Percentiles rank a stretch among this genome's conserved stretches.
Evolutionary conservation across 805 yeast genomes (phyloP).

Genomic region (Candida succiphila): DNA sequence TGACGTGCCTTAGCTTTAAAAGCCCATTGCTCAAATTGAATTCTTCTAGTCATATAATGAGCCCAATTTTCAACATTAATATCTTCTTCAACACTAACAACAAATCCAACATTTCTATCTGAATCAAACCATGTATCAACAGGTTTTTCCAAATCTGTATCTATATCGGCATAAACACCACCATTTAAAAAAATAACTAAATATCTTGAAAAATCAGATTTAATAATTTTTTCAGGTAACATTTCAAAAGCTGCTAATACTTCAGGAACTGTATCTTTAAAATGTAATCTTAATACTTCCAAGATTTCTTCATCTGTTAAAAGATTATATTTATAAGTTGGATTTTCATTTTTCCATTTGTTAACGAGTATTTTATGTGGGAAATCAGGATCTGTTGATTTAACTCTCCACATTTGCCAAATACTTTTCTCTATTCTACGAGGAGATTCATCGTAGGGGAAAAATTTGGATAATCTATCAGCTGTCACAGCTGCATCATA

Average conservation of each 20-base stretch:
- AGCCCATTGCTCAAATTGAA: constrained; percentile 56
- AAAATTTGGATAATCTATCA: constrained; percentile 19
- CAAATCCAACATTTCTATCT: constrained; percentile 41
- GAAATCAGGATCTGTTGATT: constrained; percentile 22
- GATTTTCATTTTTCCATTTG: constrained; percentile 25
- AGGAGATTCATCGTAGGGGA: constrained; percentile 24
- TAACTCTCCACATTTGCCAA: constrained; percentile 27
- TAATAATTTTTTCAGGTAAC: constrained; percentile 42
- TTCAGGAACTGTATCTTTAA: constrained; percentile 33
- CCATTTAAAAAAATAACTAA: constrained; percentile 43
- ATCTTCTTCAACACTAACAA: constrained; percentile 45
- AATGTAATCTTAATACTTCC: constrained; percentile 16
- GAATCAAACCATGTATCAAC: constrained; percentile 53
- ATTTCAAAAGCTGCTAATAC: constrained; percentile 41
- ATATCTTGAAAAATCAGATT: constrained; percentile 49
- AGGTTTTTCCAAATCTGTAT: constrained; percentile 46
- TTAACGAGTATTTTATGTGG: constrained; percentile 21
- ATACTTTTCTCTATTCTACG: constrained; percentile 22
- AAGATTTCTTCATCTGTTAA: constrained; percentile 23
- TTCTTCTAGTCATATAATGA: constrained; percentile 37
- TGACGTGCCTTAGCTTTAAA: constrained; percentile 53
- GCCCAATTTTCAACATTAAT: constrained; percentile 45
- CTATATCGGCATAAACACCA: constrained; percentile 55
- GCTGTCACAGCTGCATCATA: constrained; percentile 21
- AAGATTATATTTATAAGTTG: constrained; percentile 21